Conservation (phyloP, 2,329 filamentous ascomycete genomes). For the Aspergillus floridensis region DNA sequence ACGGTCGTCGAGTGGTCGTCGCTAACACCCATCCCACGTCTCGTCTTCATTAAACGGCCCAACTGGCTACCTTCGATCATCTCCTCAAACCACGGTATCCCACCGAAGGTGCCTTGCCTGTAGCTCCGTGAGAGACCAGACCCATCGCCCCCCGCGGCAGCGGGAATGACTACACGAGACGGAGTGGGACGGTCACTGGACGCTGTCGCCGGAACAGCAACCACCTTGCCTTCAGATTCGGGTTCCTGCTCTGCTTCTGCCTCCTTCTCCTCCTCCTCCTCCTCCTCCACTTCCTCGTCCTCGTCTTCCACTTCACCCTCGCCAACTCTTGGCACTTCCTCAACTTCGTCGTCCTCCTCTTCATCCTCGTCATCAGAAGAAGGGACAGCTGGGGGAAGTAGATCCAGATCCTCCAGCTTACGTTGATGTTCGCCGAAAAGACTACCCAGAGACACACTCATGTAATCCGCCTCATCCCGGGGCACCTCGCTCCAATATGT, state of each 20-base stretch:
- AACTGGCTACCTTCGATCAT: slow-evolving; percentile 74
- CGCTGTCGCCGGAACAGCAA: slow-evolving; percentile 13
- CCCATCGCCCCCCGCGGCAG: slow-evolving; percentile 11
- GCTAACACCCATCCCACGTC: slow-evolving; percentile 58
- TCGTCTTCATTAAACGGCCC: slow-evolving; percentile 62
- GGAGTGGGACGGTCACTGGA: slow-evolving; percentile 11
- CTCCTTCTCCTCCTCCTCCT: slow-evolving; percentile 37
- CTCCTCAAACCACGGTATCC: slow-evolving; percentile 81
- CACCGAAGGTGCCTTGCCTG: slow-evolving; percentile 43
- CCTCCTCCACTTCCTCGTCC: slow-evolving; percentile 31
- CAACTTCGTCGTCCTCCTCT: slow-evolving; percentile 27
- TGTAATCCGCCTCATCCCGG: slow-evolving; percentile 68
- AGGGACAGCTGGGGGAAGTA: slow-evolving; percentile 55
- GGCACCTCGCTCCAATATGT: slow-evolving; percentile 79
- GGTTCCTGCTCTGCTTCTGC: slow-evolving; percentile 29
- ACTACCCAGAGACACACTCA: slow-evolving; percentile 78
- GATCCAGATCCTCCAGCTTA: slow-evolving; percentile 68
- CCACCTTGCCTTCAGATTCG: not conserved
- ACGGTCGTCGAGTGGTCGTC: slow-evolving; percentile 65
- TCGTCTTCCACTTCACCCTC: slow-evolving; percentile 26
- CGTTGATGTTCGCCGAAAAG: slow-evolving; percentile 68
- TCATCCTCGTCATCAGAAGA: slow-evolving; percentile 14
- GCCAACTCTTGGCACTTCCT: slow-evolving; percentile 24
- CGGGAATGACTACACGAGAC: slow-evolving; percentile 23
- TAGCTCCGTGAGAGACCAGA: slow-evolving; percentile 33